Conservation (phyloP, 2,329 filamentous ascomycete species). For the Sarocladium brachiariae region DNA sequence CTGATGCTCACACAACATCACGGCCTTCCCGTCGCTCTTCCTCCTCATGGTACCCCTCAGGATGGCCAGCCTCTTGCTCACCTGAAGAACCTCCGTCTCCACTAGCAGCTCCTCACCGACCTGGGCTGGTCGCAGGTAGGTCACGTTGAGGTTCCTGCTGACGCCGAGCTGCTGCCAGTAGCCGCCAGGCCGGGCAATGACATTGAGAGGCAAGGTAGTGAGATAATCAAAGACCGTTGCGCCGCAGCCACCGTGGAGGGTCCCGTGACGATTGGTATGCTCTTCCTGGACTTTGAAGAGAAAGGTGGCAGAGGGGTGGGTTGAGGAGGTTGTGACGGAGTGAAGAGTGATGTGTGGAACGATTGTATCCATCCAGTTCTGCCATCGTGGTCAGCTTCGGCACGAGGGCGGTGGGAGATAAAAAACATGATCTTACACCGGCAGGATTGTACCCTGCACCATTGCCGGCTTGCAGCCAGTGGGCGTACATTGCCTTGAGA, state of each 20-base stretch:
- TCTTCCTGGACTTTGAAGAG: conserved; percentile 39
- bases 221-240: conserved; percentile 62
- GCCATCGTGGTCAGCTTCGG: background rate
- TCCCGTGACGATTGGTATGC: conserved; percentile 47
- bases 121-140: conserved; percentile 58
- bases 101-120: conserved; percentile 43
- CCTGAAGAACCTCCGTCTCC: conserved; percentile 50
- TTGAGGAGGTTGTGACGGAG: conserved; percentile 24
- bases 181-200: conserved; percentile 46
- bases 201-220: conserved; percentile 51
- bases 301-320: conserved; percentile 37
- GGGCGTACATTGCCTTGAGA: conserved; percentile 1
- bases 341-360: conserved; percentile 34
- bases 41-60: conserved; percentile 49
- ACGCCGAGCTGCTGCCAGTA: conserved; percentile 59
- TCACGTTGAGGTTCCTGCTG: conserved; percentile 57
- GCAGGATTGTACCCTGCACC: background rate
- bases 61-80: conserved; percentile 47
- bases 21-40: conserved; percentile 43
- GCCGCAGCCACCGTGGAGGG: conserved; percentile 56
- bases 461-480: background rate
- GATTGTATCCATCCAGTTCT: conserved; percentile 41
- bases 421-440: background rate
- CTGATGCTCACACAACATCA: conserved; percentile 56
- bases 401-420: background rate